Base-by-base conservation (phyloP, 1,284 basidiomycete species). In the Pseudomicrostroma phylloplanum region DNA sequence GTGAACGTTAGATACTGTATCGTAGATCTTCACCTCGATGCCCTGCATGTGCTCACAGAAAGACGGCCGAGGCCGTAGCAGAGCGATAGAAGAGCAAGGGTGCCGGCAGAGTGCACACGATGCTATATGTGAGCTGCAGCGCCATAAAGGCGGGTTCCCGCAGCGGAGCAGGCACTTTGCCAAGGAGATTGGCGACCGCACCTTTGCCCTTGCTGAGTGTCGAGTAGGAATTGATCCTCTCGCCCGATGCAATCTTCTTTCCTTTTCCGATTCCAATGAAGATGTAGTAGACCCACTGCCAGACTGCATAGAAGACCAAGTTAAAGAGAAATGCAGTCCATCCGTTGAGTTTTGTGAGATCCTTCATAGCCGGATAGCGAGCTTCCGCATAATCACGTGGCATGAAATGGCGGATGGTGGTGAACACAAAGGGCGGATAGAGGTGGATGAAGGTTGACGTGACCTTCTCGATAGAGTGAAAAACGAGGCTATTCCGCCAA, bases 371-470 rank as follows among this genome's bases (percentile, higher is more conserved):
- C 8, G 92, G 91, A 82, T 92, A 96, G 17, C 90, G 86, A 19
- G 82, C 78, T 59, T 86, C 85, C 1, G 87, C 86, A 62, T 42
- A 42, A 1, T 60, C 43, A 12, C 85, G 82, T 0, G 89, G 88
- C 79, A 91, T 91, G 79, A 87, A 91, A 80, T 93, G 91, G 26
- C 58, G 42, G 54, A 30, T n/a, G 53, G 55, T 21, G 51, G 39
- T 26, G 43, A 51, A 25, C 19, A 86, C 77, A 82, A 92, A 84
- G 0, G 92, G 89, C 0, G 89, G 85, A 72, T 93, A 92, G 63
- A 94, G 87, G 76, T 94, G 92, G 51, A 94, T 86, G 81, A 92
- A 94, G 19, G 94, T 80, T 12, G 89, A 91, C 4, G 89, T 93
- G 74, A 93, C 89, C 62, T 68, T 73, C 79, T 96, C 92, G 61